Base-by-base conservation (phyloP, 2,329 filamentous ascomycete genomes). In the Colletotrichum sp. region DNA sequence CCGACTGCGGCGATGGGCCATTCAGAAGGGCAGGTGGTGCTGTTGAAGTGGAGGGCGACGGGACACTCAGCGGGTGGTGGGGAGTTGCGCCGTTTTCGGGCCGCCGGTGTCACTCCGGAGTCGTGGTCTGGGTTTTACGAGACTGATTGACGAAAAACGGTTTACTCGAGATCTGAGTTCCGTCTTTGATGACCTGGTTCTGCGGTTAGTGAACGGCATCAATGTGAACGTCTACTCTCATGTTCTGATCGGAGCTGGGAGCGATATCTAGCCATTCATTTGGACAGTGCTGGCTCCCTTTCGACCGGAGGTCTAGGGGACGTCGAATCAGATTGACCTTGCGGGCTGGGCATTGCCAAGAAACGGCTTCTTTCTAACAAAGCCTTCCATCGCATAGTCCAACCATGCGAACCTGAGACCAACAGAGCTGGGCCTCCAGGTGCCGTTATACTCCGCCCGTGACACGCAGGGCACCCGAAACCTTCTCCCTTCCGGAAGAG, bases 51-150 rank as follows among this genome's bases (percentile, higher is more conserved):
- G 69, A 68, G 63, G 64, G 68, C 31, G 31, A 31, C 31, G 31
- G 31, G 31, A 31, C 31, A 21, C 38, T 31, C 47, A 34, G 34
- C 6, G 27, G 29, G n/a, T 59, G 38, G 54, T 73, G 66, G 70
- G 70, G 67, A 66, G 43, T 72, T 29, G 70, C 47, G 66, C 59
- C 70, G 66, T 64, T 69, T 51, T 47, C 21, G 43, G 43, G 43
- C 43, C 43, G 43, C 43, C 43, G 43, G 43, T 47, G 18, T 47
- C 43, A 47, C 18, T 7, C 43, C 43, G 43, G 43, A 21, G 18
- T 6, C 11, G n/a, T 47, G 18, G 18, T 47, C 11, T 2, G 21
- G 18, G 11, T 24, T 29, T 24, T 47, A 9, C 34, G 2, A 38
- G 8, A 38, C 15, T 8, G 36, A 18, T 38, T 38, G 34, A 38